Evolutionary conservation across 106 monocot species (phyloP).

Genomic region (Allium cepa): DNA sequence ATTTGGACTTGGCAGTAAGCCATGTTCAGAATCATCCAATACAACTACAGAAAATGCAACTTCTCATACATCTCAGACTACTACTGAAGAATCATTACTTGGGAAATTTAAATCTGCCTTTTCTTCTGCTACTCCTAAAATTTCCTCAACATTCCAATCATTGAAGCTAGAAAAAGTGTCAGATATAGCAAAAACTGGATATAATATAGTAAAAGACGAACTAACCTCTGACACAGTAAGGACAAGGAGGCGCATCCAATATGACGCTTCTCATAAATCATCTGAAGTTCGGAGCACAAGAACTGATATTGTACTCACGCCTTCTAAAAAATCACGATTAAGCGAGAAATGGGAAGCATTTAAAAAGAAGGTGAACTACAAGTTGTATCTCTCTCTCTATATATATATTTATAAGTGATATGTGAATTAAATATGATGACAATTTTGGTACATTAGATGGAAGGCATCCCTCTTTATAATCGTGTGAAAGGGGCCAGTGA

Average conservation of each 20-base stretch:
- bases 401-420: background rate
- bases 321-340: conserved; percentile 61
- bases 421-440: too few relatives aligned
- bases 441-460: conserved; percentile 40
- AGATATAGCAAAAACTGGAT: conserved; percentile 70
- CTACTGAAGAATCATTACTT: conserved; percentile 42
- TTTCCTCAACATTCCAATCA: conserved; percentile 55
- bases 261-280: conserved; percentile 27
- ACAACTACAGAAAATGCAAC: conserved; percentile 19
- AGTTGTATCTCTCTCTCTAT: conserved; percentile 1
- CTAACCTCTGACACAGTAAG: conserved; percentile 40
- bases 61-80: conserved; percentile 19
- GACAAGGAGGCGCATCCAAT: conserved; percentile 39
- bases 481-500: conserved; percentile 58
- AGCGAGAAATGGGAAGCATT: conserved; percentile 91
- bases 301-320: conserved; percentile 78
- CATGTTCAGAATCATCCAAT: conserved; percentile 19
- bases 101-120: conserved; percentile 45
- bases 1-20: conserved; percentile 58
- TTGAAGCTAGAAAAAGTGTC: conserved; percentile 61
- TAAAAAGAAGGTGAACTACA: conserved; percentile 69
- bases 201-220: conserved; percentile 75
- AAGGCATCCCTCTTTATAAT: conserved; percentile 72
- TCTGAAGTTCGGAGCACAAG: conserved; percentile 57
- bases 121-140: conserved; percentile 48